A percentile compares a stretch with the other conserved stretches of the same genome.
These are phyloP conservation scores for Penicillium steckii DNA, from an alignment of 495 filamentous ascomycete species.

Conservation along the genomic window DNA sequence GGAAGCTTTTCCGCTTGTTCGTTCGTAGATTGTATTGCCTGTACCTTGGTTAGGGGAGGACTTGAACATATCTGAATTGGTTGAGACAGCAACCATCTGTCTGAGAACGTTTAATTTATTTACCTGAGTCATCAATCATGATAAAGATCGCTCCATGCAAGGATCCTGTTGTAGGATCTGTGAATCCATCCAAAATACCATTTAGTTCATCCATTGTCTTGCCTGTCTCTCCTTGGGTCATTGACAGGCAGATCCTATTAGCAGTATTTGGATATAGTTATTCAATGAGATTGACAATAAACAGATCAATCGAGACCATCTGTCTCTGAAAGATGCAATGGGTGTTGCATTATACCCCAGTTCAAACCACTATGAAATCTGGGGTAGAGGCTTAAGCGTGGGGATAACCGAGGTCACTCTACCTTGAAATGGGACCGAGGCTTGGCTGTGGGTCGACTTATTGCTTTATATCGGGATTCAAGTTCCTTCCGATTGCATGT, in stretches of 20 bases:
- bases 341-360: not conserved
- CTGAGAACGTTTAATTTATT: not conserved
- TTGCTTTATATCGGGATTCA: too few species aligned
- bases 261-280: too few species aligned
- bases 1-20: not conserved
- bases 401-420: not conserved
- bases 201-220: not conserved
- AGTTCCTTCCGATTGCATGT: too few species aligned
- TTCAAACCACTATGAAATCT: too few species aligned
- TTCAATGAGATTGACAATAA: too few species aligned
- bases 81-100: not conserved
- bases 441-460: too few species aligned
- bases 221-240: not conserved
- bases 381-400: not conserved
- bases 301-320: not conserved
- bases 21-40: slow-evolving; percentile 1
- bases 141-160: slow-evolving; percentile 10
- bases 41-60: not conserved
- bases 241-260: not conserved
- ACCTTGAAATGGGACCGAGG: not conserved
- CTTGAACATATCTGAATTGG: too few species aligned
- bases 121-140: slow-evolving; percentile 8
- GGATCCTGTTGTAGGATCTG: slow-evolving; percentile 6
- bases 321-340: not conserved
- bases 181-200: slow-evolving; percentile 7